Conservation (phyloP, 2,329 filamentous ascomycete species). For the Xylaria sp. region DNA sequence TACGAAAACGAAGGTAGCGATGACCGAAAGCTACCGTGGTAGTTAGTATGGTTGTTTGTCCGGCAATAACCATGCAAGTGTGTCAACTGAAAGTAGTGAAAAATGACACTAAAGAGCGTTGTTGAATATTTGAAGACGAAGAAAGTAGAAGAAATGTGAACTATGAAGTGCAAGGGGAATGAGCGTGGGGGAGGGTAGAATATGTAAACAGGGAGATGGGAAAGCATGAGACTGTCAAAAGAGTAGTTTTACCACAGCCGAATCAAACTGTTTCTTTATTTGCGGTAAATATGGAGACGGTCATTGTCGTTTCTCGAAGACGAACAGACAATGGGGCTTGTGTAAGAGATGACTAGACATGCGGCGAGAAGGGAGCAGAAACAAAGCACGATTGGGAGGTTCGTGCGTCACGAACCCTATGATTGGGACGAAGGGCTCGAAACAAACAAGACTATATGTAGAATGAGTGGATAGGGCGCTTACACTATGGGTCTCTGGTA, state of each 20-base stretch:
- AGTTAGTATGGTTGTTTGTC: slow-evolving; percentile 27
- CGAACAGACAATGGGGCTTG: slow-evolving; percentile 42
- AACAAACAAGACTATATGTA: slow-evolving; percentile 33
- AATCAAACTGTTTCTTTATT: slow-evolving; percentile 22
- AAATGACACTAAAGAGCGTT: background rate
- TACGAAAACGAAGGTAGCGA: slow-evolving; percentile 38
- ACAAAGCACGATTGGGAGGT: slow-evolving; percentile 23
- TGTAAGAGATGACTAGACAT: slow-evolving; percentile 37
- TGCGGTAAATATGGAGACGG: slow-evolving; percentile 21
- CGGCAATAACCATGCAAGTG: slow-evolving; percentile 16
- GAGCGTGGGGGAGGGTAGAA: slow-evolving; percentile 12
- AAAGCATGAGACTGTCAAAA: background rate
- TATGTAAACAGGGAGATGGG: slow-evolving; percentile 9
- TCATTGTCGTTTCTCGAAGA: slow-evolving; percentile 26
- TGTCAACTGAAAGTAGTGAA: background rate
- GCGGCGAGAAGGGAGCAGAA: slow-evolving; percentile 15
- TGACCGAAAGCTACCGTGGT: slow-evolving; percentile 19
- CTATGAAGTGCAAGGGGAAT: slow-evolving; percentile 1
- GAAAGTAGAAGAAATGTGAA: slow-evolving; percentile 10
- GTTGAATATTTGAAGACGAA: background rate
- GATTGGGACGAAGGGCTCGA: slow-evolving; percentile 13
- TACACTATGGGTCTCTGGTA: slow-evolving; percentile 16
- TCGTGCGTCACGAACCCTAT: background rate
- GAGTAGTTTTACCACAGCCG: background rate
- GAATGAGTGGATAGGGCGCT: slow-evolving; percentile 13